Evolutionary conservation across 2,329 filamentous ascomycete genomes (phyloP).

Genomic region (Ascocoryne sarcoides): DNA sequence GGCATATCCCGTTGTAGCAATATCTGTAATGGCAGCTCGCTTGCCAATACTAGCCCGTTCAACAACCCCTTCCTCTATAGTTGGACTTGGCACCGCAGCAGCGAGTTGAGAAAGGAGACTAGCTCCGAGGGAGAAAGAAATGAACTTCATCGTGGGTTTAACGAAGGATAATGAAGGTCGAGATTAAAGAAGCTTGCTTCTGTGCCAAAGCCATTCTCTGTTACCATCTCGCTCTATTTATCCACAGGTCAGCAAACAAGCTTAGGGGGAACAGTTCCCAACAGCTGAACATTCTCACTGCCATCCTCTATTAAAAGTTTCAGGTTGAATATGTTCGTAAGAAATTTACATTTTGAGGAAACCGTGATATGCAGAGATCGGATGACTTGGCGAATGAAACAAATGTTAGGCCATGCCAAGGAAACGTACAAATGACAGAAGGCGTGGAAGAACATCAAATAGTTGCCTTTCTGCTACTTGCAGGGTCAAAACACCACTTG

Average conservation of each 20-base stretch:
- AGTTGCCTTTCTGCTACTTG: background rate
- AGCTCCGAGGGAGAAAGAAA: constrained; percentile 36
- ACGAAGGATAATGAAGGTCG: background rate
- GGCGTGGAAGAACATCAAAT: background rate
- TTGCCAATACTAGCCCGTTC: constrained; percentile 28
- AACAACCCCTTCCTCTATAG: constrained; percentile 29
- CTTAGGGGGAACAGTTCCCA: background rate
- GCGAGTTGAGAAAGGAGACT: constrained; percentile 36
- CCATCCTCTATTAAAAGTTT: background rate
- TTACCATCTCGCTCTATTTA: background rate
- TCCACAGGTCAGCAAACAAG: background rate
- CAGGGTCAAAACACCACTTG: background rate
- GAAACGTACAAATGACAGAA: background rate
- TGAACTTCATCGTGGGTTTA: constrained; percentile 39
- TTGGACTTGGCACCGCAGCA: constrained; percentile 41
- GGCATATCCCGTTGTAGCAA: constrained; percentile 34
- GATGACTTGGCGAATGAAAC: background rate
- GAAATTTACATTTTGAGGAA: background rate
- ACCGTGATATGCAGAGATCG: background rate
- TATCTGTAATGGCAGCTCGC: constrained; percentile 33
- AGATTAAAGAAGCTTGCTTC: background rate
- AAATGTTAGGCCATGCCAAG: background rate
- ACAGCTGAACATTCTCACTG: background rate
- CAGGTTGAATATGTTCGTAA: background rate
- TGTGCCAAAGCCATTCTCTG: background rate